phyloP scores from a whole-genome alignment of 495 filamentous ascomycete species.

The Stereocaulon alpinum region DNA sequence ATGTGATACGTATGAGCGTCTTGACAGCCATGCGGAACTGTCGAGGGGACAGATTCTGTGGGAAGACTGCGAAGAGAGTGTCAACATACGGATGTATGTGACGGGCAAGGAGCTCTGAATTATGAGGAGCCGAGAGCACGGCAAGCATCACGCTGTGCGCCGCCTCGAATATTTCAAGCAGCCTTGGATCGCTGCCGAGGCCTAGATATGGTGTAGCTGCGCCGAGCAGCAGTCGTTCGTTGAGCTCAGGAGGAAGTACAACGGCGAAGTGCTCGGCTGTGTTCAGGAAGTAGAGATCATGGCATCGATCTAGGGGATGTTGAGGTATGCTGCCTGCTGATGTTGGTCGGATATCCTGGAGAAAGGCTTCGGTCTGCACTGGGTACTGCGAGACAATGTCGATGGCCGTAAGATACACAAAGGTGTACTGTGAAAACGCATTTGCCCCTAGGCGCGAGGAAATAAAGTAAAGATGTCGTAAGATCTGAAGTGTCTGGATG shows the following conservation, averaged over 20 bases:
- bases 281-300: constrained; percentile 90
- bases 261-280: constrained; percentile 76
- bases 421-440: constrained; percentile 69
- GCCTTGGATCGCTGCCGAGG: constrained; percentile 47
- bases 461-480: constrained; percentile 81
- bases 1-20: constrained; percentile 75
- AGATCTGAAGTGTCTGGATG: constrained; percentile 62
- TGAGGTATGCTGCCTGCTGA: constrained; percentile 54
- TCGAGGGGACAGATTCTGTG: constrained; percentile 65
- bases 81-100: constrained; percentile 82
- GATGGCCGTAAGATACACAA: constrained; percentile 78
- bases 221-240: constrained; percentile 63
- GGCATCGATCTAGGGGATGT: constrained; percentile 65
- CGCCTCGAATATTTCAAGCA: constrained; percentile 78
- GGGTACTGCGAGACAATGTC: constrained; percentile 76
- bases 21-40: constrained; percentile 94
- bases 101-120: constrained; percentile 55
- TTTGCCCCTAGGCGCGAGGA: constrained; percentile 65
- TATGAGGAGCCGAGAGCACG: constrained; percentile 69
- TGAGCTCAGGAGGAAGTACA: constrained; percentile 49
- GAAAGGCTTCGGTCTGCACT: constrained; percentile 54
- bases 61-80: constrained; percentile 77
- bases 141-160: constrained; percentile 82
- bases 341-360: constrained; percentile 50
- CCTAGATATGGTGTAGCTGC: constrained; percentile 71